Evolutionary conservation across 495 filamentous ascomycete genomes (phyloP), one percentile per base, ranked within the genome.

Genomic region (Annulohypoxylon moriforme): DNA sequence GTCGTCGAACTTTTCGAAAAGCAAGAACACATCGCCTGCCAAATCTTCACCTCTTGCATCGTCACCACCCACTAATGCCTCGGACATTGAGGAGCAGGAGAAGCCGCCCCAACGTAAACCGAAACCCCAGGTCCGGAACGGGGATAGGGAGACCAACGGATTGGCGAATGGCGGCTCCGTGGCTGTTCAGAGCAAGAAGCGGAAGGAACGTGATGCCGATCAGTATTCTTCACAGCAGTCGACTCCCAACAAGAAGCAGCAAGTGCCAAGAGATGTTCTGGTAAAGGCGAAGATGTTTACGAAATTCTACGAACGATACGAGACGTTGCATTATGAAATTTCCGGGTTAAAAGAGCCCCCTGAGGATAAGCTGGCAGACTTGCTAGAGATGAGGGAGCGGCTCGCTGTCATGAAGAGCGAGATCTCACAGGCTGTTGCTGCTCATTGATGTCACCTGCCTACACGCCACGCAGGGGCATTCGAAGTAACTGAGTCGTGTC

Each of bases 31-130:
- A 7, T 91, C 90, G 3, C 89, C 90, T 1, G 83, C 86, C 63
- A 94, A 94, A 69, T 92, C 91, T 0, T 93, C 92, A 4, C 90
- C 91, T 3, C 84, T 93, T 38, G 90, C 88, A 24, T 89, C 89
- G 3, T 93, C 91, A n/a, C 91, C 91, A 20, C 91, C 91, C 1
- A 88, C 90, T 14, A 93, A 93, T 77, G 89, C 89, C 5, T 92
- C 91, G 3, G 90, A 93, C 60, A 72, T 90, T 20, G 86, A 86
- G 22, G 75, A 79, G 0, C 78, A 80, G 22, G 71, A 76, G 38
- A 55, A 76, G 38, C 59, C 67, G 13, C 42, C 33, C 50, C 82
- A 68, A 80, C 84, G 76, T 18, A 75, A 75, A 25, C 61, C 72
- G 14, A 73, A 79, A 18, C 63, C 71, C 34, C 72, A 60, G 49